Evolutionary conservation across 306 rosid species (phyloP), one percentile per base, ranked within the genome.

Genomic region (Leucaena leucocephala): DNA sequence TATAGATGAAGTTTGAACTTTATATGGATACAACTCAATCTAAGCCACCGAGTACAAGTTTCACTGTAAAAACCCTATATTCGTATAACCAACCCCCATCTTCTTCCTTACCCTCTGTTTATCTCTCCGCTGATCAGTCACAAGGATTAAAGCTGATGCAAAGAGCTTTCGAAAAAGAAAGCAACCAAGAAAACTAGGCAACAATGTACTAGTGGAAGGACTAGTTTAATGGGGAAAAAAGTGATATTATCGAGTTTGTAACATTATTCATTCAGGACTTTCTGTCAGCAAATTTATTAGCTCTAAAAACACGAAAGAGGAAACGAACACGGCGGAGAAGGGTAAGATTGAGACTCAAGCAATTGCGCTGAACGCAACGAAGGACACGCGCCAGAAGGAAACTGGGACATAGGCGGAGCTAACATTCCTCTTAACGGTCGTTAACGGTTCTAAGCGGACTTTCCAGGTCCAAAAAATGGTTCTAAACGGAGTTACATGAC

Each of bases 141-240:
- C 6, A 40, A n/a, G 72, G 67, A 65, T 33, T 17, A 63, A 22
- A 48, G 73, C 73, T 49, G 3, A 85, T 77, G 76, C 13, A 52
- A 55, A 12, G 39, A 83, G 12, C 71, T 82, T 68, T 21, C 17
- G 48, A 19, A 35, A 72, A 12, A 33, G n/a, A 42, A 40, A 69
- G 58, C 7, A 69, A 75, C 42, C 8, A 75, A 58, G 68, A 74
- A 57, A 21, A 59, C 7, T 11, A 9, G 12, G 21, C 2, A 6
- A 3, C 42, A 22, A 8, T 3, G 21, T 27, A 27, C 27, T 27
- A 27, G 27, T 45, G 13, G 62, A 55, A 55, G 16, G 15, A 66
- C 10, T 42, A 11, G 15, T 62, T 81, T 19, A 17, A 71, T 12
- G 10, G 19, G 39, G 46, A 4, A 19, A 15, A 21, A 33, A 45